These are phyloP conservation scores for Camellia lanceoleosa DNA, from an alignment of 148 eudicot genomes.

Conservation along the genomic window DNA sequence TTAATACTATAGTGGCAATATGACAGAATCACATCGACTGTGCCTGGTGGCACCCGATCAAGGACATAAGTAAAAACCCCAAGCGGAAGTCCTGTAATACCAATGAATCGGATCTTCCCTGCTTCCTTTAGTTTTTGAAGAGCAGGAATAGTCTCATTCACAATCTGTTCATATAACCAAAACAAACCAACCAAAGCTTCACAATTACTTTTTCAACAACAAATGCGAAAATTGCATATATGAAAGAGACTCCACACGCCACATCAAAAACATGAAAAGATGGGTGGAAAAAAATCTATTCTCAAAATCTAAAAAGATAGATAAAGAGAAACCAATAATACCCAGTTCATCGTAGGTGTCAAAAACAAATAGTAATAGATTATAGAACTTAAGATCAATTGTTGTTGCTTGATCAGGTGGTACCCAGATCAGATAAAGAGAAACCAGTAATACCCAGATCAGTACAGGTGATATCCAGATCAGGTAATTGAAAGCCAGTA, in stretches of 20 bases:
- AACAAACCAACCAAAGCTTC: conserved; percentile 19
- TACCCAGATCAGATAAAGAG: too few species aligned
- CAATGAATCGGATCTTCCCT: conserved; percentile 85
- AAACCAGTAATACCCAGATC: too few species aligned
- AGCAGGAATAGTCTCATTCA: conserved; percentile 95
- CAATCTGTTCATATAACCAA: conserved; percentile 45
- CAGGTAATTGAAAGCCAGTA: too few species aligned
- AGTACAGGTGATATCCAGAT: too few species aligned
- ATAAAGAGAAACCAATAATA: too few species aligned
- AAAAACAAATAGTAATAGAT: too few species aligned
- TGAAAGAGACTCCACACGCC: not conserved
- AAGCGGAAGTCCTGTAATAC: conserved; percentile 95
- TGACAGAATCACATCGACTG: conserved; percentile 85
- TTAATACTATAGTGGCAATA: conserved; percentile 88
- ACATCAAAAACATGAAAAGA: not conserved
- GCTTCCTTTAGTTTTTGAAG: conserved; percentile 81
- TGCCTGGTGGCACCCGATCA: conserved; percentile 81
- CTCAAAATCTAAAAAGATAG: too few species aligned
- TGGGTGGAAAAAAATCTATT: too few species aligned
- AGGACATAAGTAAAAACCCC: conserved; percentile 81
- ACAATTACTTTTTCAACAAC: not conserved
- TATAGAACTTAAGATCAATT: too few species aligned
- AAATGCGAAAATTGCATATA: not conserved
- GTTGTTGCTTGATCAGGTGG: too few species aligned
- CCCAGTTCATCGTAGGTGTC: too few species aligned